Base-by-base conservation (phyloP, 108 stramenopile species). In the Skeletonema marinoi region DNA sequence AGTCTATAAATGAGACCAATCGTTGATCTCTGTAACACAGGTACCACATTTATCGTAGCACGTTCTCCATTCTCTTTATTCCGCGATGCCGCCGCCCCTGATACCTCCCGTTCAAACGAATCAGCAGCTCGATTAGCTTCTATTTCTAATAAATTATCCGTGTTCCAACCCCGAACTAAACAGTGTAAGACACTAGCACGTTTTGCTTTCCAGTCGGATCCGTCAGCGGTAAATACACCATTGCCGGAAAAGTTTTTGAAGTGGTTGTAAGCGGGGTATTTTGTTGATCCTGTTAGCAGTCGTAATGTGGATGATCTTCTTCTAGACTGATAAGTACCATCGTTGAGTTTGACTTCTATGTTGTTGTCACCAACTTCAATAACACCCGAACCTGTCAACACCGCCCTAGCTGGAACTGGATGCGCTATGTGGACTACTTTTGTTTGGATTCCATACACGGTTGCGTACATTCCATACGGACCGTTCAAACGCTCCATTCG, bases 401-500 rank as follows among this genome's bases (percentile, higher is more conserved):
- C 86, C 16, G 86, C 84, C 38, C 82, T 74, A 12, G 96, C 95
- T 2, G 90, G 91, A 19, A 92, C 79, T 30, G 96, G 97, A 82
- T 97, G 94, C 7, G 90, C 97, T 19, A 97, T 85, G 73, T 97
- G 97, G 16, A 96, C 65, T 32, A 97, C 97, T 31, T 88, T 73
- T 32, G 94, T 96, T 29, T 66, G 79, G 17, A 88, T n/a, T 14
- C 93, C 96, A 56, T 96, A 97, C 10, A 97, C 93, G 3, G 97
- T 96, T n/a, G 92, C 97, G 63, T 96, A 97, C 92, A 96, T 93
- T 46, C 91, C 94, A 78, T 89, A 93, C 7, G 95, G 95, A 71
- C 97, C 97, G n/a, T 76, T 73, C 17, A 95, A 78, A 35, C 87
- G 79, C 60, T 90, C 77, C 97, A 97, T 97, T 32, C 93, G 80